Base-by-base conservation (phyloP, 768 basidiomycete genomes). In the Cubamyces sp. region DNA sequence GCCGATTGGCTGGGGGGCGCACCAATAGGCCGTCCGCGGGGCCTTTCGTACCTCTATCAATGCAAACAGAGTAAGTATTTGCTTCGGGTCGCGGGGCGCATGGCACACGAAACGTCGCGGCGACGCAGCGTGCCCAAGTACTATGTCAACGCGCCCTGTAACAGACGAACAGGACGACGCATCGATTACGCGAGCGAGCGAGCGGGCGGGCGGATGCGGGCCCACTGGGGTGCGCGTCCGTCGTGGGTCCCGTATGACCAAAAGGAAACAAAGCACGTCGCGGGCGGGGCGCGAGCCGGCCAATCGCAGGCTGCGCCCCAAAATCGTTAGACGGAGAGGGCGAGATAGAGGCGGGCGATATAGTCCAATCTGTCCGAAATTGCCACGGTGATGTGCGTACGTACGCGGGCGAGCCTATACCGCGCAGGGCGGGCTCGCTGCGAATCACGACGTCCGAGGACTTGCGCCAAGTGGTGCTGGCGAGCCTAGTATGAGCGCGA, bases 51-150 rank as follows among this genome's bases (percentile, higher is more conserved):
- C 57, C 57, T 59, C 49, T 45, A 51, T 51, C 49, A 59, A 52
- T 18, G 56, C 56, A 57, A 49, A 57, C 21, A 57, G 15, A 49
- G 56, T 49, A 57, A 57, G 56, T 57, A 47, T 57, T 57, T 1
- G 46, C 37, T 49, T 25, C 25, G 46, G 56, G 56, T 23, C 56
- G 56, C 39, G 12, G 47, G 3, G 21, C 9, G 11, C 56, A 40
- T 41, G 34, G 34, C 18, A 49, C 19, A 26, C 46, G 56, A 48
- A 57, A 57, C 46, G 39, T 34, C 37, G 43, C 46, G 15, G 21
- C 21, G 18, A n/a, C 12, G 42, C 16, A 19, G 11, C 19, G 23
- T 25, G 46, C 15, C n/a, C n/a, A n/a, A n/a, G n/a, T n/a, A n/a
- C n/a, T n/a, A n/a, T n/a, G 34, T 1, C 34, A 5, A 9, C 11